Percentiles rank a stretch among this genome's conserved stretches.
Conservation (phyloP, 2,329 filamentous ascomycete species). For the Cryphonectria parasitica region DNA sequence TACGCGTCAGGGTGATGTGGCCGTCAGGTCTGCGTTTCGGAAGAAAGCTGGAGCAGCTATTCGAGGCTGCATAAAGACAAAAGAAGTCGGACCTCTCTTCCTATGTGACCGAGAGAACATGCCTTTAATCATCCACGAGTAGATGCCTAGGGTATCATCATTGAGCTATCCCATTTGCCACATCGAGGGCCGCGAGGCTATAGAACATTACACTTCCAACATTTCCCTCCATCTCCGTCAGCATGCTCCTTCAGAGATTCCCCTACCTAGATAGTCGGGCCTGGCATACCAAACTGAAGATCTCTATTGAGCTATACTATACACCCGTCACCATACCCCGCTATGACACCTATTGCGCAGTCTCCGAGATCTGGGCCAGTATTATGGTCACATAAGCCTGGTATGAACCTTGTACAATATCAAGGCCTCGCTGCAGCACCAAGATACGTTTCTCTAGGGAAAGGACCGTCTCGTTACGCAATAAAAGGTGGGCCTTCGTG, state of each 20-base stretch:
- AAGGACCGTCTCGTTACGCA: constrained; percentile 43
- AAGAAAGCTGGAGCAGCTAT: constrained; percentile 48
- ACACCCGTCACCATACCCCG: constrained; percentile 44
- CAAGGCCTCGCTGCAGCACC: constrained; percentile 48
- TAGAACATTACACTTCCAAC: too few relatives aligned
- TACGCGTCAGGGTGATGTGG: constrained; percentile 50
- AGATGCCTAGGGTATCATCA: constrained; percentile 22
- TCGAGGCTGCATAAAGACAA: constrained; percentile 48
- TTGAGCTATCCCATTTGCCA: background rate
- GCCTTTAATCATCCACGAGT: constrained; percentile 19
- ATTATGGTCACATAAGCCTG: constrained; percentile 51
- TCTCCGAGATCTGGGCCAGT: constrained; percentile 47
- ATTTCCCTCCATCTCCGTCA: too few relatives aligned
- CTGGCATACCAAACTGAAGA: constrained; percentile 35
- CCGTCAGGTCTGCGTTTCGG: constrained; percentile 45
- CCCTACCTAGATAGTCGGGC: too few relatives aligned
- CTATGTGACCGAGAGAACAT: constrained; percentile 47
- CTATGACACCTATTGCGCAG: constrained; percentile 46
- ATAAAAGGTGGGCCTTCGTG: constrained; percentile 45
- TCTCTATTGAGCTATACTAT: constrained; percentile 47
- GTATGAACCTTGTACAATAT: constrained; percentile 54
- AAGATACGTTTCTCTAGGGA: constrained; percentile 45
- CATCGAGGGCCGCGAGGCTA: background rate
- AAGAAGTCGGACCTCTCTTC: constrained; percentile 51
- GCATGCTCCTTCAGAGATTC: background rate